Evolutionary conservation across 345 rosid genomes (phyloP), one percentile per base, ranked within the genome.

Genomic region (Microthlaspi erraticum): DNA sequence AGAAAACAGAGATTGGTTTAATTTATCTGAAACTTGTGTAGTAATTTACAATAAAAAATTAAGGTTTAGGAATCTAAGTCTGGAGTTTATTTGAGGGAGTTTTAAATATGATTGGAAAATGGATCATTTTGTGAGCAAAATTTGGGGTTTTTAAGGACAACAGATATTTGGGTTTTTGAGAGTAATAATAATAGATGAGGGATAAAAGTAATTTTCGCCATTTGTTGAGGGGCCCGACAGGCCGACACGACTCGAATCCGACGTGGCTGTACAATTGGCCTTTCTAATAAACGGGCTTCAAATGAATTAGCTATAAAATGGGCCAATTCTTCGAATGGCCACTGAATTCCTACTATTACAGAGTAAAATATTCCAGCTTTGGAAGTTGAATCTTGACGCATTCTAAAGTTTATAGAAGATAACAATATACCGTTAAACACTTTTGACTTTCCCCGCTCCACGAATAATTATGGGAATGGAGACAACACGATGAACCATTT

Each of bases 381-480:
- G n/a, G n/a, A n/a, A n/a, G n/a, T n/a, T n/a, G n/a, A n/a, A n/a
- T n/a, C n/a, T n/a, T n/a, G n/a, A n/a, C n/a, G n/a, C n/a, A n/a
- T n/a, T n/a, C n/a, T n/a, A n/a, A n/a, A n/a, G n/a, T n/a, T n/a
- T 23, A 52, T 3, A 12, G 31, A 52, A 23, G 23, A 64, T 20
- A 4, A n/a, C n/a, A n/a, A 42, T 20, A 54, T 34, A 18, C 16
- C 45, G 18, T 2, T 7, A 31, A 42, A 43, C 20, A 67, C 20
- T 43, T 67, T 43, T 67, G 44, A 43, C 73, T 33, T 42, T 68
- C 16, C 36, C 48, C 45, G 45, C 64, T 34, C 64, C 43, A 33
- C 23, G 23, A 44, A 43, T 55, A 18, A 26, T 52, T 23, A 44
- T 10, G 23, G 38, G 48, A 38, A 38, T 6, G 0, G 6, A 64